Evolutionary conservation across 306 rosid genomes (phyloP).

Genomic region (Elaeagnus macrophylla): DNA sequence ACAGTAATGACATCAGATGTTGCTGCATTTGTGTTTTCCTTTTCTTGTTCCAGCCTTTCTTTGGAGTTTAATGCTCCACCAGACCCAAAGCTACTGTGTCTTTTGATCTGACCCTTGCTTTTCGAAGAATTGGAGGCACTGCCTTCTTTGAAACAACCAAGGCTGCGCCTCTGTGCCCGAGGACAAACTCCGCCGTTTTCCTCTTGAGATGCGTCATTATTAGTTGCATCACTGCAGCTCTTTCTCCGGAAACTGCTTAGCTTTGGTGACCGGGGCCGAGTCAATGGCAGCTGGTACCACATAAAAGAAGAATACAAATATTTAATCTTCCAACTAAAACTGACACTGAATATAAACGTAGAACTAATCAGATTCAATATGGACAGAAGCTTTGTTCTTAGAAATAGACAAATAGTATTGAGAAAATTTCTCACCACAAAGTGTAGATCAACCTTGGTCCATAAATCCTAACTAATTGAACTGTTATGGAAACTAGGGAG

Average conservation of each 20-base stretch:
- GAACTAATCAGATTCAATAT: neutral
- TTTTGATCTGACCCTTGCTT: slow-evolving; percentile 28
- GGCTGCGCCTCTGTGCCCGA: slow-evolving; percentile 52
- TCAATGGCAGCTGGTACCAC: slow-evolving; percentile 68
- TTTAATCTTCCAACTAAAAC: neutral
- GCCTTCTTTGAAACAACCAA: slow-evolving; percentile 32
- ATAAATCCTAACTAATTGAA: neutral
- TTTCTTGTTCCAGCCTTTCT: slow-evolving; percentile 35
- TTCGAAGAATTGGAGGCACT: slow-evolving; percentile 21
- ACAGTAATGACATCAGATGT: slow-evolving; percentile 42
- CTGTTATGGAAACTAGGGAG: slow-evolving; percentile 5
- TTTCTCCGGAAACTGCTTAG: slow-evolving; percentile 64
- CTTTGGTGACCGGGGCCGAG: slow-evolving; percentile 87
- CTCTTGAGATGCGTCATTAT: slow-evolving; percentile 18
- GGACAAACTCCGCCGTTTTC: slow-evolving; percentile 28
- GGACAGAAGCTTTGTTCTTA: no score
- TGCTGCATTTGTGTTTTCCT: slow-evolving; percentile 32
- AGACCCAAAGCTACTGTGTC: slow-evolving; percentile 20
- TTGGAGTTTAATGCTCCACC: slow-evolving; percentile 31
- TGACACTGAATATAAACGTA: neutral
- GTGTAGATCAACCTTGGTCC: neutral
- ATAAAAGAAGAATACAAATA: slow-evolving; percentile 5
- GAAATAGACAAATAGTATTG: no score
- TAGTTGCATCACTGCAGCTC: slow-evolving; percentile 65
- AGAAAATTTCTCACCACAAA: neutral